Conservation (phyloP, 306 rosid genomes). For the Echinosophora koreensis region DNA sequence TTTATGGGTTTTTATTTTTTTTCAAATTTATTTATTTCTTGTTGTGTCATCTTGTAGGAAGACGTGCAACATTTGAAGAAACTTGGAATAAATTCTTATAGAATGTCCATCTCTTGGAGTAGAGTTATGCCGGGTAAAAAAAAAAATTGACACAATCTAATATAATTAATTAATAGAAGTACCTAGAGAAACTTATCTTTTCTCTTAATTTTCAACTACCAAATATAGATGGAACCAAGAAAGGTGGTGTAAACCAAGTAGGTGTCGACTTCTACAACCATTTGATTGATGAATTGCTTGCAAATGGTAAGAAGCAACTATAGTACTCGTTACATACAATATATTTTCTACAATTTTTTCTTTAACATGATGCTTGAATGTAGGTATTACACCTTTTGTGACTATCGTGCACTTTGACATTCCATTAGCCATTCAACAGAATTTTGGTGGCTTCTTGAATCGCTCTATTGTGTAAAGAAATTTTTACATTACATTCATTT, state of each 20-base stretch:
- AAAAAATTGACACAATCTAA: not conserved
- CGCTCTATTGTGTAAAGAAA: slow-evolving; percentile 42
- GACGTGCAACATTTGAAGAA: slow-evolving; percentile 42
- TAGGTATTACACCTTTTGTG: slow-evolving; percentile 44
- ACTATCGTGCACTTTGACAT: slow-evolving; percentile 43
- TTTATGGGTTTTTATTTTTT: not conserved
- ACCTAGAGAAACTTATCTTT: not conserved
- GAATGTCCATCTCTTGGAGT: slow-evolving; percentile 52
- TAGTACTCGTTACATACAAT: not conserved
- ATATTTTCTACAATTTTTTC: not conserved
- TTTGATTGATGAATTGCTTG: slow-evolving; percentile 48
- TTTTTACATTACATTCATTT: not conserved
- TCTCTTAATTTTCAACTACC: not conserved
- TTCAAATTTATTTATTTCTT: not conserved
- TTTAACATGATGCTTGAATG: not conserved
- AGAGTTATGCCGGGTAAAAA: slow-evolving; percentile 46
- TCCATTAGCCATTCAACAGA: not conserved
- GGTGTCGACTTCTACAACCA: slow-evolving; percentile 51
- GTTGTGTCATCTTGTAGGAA: slow-evolving; percentile 24
- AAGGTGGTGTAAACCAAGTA: slow-evolving; percentile 53
- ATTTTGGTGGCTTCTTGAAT: slow-evolving; percentile 30
- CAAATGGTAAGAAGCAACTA: slow-evolving; percentile 40
- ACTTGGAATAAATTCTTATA: slow-evolving; percentile 46
- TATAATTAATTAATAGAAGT: not conserved
- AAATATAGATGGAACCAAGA: slow-evolving; percentile 43